A percentile compares a stretch with the other conserved stretches of the same genome.
Evolutionary conservation across 1,139 yeast genomes (phyloP).

Genomic region (Tardiomyces digboiensis): DNA sequence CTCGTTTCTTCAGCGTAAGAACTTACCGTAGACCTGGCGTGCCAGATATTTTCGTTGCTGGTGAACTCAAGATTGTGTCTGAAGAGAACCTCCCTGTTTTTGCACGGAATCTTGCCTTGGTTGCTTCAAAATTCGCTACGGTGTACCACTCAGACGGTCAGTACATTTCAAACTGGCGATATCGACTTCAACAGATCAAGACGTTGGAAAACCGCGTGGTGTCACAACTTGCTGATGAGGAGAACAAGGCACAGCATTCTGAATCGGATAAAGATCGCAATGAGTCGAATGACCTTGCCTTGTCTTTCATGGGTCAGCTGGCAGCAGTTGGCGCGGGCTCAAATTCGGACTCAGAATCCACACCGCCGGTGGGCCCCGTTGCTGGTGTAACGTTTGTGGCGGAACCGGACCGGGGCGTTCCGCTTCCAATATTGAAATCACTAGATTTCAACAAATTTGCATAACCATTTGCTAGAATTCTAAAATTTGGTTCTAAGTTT

Average conservation of each 20-base stretch:
- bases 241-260: slow-evolving; percentile 2
- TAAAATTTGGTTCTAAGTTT: no score
- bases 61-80: slow-evolving; percentile 62
- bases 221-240: slow-evolving; percentile 13
- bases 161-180: slow-evolving; percentile 56
- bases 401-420: background rate
- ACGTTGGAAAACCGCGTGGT: slow-evolving; percentile 38
- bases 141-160: slow-evolving; percentile 58
- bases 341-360: background rate
- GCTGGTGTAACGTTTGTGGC: background rate
- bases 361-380: slow-evolving; percentile 1
- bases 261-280: slow-evolving; percentile 3
- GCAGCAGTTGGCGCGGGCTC: slow-evolving; percentile 4
- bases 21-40: slow-evolving; percentile 58
- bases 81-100: slow-evolving; percentile 50
- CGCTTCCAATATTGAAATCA: slow-evolving; percentile 2
- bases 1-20: slow-evolving; percentile 46
- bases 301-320: slow-evolving; percentile 19
- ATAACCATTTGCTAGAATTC: no score
- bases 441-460: slow-evolving; percentile 6
- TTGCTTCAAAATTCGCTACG: slow-evolving; percentile 64
- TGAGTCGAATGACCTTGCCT: slow-evolving; percentile 10
- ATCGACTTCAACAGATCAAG: slow-evolving; percentile 49
- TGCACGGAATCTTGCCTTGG: slow-evolving; percentile 55
- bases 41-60: slow-evolving; percentile 68